A percentile compares a stretch with the other conserved stretches of the same genome.
phyloP scores from a whole-genome alignment of 306 rosid genomes.

The Lotus japonicus region DNA sequence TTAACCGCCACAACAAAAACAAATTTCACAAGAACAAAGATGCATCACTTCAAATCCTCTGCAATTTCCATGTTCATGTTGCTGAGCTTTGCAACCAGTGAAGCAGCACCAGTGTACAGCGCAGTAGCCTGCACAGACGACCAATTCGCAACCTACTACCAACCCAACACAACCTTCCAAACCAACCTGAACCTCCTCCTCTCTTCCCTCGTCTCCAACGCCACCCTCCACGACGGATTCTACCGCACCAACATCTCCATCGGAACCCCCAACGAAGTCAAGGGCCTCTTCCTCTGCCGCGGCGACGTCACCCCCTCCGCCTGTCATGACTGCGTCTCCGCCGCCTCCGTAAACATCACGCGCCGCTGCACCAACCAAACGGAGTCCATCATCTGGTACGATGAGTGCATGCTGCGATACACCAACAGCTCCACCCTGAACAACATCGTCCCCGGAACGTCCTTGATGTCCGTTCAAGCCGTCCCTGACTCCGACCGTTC shows the following conservation, averaged over 20 bases:
- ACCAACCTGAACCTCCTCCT: constrained; percentile 34
- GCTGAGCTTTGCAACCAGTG: neutral
- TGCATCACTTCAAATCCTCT: constrained; percentile 4
- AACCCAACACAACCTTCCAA: constrained; percentile 32
- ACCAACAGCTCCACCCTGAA: constrained; percentile 20
- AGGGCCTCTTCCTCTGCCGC: constrained; percentile 56
- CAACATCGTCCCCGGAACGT: constrained; percentile 9
- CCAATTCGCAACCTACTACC: neutral
- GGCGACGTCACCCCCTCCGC: constrained; percentile 27
- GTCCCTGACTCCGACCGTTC: neutral
- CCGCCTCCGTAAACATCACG: constrained; percentile 17
- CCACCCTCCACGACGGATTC: constrained; percentile 30
- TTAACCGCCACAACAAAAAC: too few relatives aligned
- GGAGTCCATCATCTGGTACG: constrained; percentile 45
- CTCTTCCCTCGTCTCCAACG: constrained; percentile 40
- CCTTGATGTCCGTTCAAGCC: accelerated
- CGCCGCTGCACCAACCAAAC: constrained; percentile 30
- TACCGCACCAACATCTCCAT: constrained; percentile 14
- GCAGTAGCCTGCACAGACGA: neutral
- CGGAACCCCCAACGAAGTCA: constrained; percentile 1
- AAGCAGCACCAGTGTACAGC: constrained; percentile 7
- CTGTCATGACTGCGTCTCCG: constrained; percentile 37
- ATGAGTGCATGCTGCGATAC: constrained; percentile 38
- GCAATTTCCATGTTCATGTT: neutral
- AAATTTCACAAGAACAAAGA: neutral